Base-by-base conservation (phyloP, 441 rosid species). In the Jatropha podagrica region DNA sequence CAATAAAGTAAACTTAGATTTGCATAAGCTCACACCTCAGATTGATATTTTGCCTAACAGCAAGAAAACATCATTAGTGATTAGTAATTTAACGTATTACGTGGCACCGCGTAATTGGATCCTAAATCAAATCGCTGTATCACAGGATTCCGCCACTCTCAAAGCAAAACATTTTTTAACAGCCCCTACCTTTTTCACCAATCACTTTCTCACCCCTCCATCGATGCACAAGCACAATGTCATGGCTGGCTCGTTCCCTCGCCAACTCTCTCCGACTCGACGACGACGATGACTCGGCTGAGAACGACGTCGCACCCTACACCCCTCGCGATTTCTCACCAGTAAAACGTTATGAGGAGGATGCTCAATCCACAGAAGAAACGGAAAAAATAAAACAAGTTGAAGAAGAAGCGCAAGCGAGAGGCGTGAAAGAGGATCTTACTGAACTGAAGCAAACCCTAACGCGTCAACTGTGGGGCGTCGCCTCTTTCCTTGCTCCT, bases 241-340 rank as follows among this genome's bases (percentile, higher is more conserved):
- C 98, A 44, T 95, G 99, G 99, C 71, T 95, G n/a, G 97, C 98
- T 60, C 88, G 92, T 83, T 93, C 98, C 74, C 83, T 93, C 65
- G 91, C 97, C 42, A 93, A 88, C 83, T 90, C 99, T 44, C 91
- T 95, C 75, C 88, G 87, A 58, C 89, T 91, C 78, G 92, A 92
- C 49, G 92, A 88, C 76, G 81, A 73, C 41, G 83, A 63, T 20
- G 82, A 62, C 27, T 20, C 15, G 70, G 63, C 8, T 10, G 79
- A 77, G 60, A 68, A 69, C 76, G 74, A 78, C 70, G 55, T 73
- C 60, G 66, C 71, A 72, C 17, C 69, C 15, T 10, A 44, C 12
- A 1, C 71, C n/a, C 12, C 18, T 32, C 7, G 14, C 72, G 72
- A 65, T 44, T 48, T 46, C 11, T 64, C 82, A 74, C 71, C 82